Evolutionary conservation across 2,329 filamentous ascomycete species (phyloP), one percentile per base, ranked within the genome.

Genomic region (Xylariaceae sp.): DNA sequence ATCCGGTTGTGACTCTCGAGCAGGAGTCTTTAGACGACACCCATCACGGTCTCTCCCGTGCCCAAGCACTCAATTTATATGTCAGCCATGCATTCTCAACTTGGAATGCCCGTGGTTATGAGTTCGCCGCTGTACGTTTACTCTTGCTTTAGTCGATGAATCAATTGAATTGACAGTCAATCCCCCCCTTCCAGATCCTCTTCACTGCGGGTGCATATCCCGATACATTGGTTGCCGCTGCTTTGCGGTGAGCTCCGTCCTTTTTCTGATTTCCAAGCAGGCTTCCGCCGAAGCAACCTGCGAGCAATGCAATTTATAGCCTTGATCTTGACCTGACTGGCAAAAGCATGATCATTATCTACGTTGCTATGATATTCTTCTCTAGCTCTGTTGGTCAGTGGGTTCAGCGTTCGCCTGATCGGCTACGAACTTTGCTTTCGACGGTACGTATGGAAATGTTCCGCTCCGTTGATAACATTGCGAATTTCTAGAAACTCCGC

Each of bases 101-200:
- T 36, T 81, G 77, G 77, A 82, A 81, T 61, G 74, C 76, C 6
- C 72, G 79, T 41, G 71, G 73, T 43, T 82, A 78, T 52, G 76
- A 80, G 58, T 80, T 80, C 51, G 76, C 74, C n/a, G 73, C 75
- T 12, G 71, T 79, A 71, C 66, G 55, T 73, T 14, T 27, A 38
- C 30, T 27, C 9, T 6, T n/a, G n/a, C 11, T 11, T 6, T n/a
- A 11, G 39, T 14, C 19, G 39, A 14, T 30, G 11, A 14, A n/a
- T 4, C 18, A 30, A 32, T 9, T 17, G 14, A 33, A 45, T 7
- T 39, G 22, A 49, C 53, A 15, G 50, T 22, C 35, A 14, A 7
- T 5, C 15, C 0, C 66, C 72, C 2, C 73, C 74, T 1, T 72
- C 6, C 39, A 66, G 63, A 58, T 81, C 10, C 58, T 81, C 3